phyloP scores from a whole-genome alignment of 129 eudicot species.

The Arctium minus region DNA sequence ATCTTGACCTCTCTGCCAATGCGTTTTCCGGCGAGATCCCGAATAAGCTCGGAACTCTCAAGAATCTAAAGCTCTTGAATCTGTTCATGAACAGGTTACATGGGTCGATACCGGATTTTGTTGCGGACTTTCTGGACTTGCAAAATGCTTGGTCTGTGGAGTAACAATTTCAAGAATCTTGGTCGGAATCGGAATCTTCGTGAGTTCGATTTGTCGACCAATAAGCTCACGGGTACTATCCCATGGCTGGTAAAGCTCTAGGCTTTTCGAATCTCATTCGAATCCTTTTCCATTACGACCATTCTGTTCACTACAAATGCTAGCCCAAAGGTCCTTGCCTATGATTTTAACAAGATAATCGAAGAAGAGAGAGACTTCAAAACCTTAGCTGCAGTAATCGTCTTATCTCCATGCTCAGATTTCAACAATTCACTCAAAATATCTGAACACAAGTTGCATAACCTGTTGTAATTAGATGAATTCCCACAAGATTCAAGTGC shows the following conservation, averaged over 20 bases:
- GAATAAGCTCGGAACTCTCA: slow-evolving; percentile 51
- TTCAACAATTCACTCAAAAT: slow-evolving; percentile 64
- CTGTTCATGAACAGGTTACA: slow-evolving; percentile 84
- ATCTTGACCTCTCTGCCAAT: slow-evolving; percentile 85
- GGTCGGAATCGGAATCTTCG: slow-evolving; percentile 67
- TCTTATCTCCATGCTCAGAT: slow-evolving; percentile 73
- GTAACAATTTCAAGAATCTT: slow-evolving; percentile 77
- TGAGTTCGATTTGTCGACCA: slow-evolving; percentile 84
- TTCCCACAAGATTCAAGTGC: slow-evolving; percentile 57
- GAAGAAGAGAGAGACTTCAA: slow-evolving; percentile 56
- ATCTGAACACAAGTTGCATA: slow-evolving; percentile 47
- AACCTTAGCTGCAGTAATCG: slow-evolving; percentile 67
- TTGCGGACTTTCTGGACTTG: slow-evolving; percentile 63
- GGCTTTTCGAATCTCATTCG: slow-evolving; percentile 51
- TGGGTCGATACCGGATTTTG: slow-evolving; percentile 81
- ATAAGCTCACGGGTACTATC: slow-evolving; percentile 93
- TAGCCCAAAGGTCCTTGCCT: slow-evolving; percentile 51
- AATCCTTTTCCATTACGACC: slow-evolving; percentile 45
- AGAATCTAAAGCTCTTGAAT: slow-evolving; percentile 53
- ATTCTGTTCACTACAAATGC: slow-evolving; percentile 55
- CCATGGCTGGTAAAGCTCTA: too few relatives aligned
- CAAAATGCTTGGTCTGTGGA: slow-evolving; percentile 65
- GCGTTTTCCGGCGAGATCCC: slow-evolving; percentile 82
- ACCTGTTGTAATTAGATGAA: slow-evolving; percentile 38
- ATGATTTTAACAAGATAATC: slow-evolving; percentile 57